Percentiles rank a stretch among this genome's conserved stretches.
These are phyloP conservation scores for Telopea speciosissima DNA, from an alignment of 177 flowering plant species.

Conservation along the genomic window DNA sequence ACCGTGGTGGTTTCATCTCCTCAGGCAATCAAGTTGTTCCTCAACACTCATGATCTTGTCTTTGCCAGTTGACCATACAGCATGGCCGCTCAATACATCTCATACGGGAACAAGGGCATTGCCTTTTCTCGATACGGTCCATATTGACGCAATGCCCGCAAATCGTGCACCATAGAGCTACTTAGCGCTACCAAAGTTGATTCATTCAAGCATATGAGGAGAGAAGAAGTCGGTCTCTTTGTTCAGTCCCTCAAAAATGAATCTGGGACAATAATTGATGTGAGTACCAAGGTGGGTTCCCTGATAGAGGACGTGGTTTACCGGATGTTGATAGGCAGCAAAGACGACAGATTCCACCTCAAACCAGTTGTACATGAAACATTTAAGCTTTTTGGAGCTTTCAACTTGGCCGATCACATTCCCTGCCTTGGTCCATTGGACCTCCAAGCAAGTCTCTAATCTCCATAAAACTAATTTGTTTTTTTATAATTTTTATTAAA, in stretches of 20 bases:
- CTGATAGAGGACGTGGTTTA: not conserved
- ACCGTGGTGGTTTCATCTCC: conserved; percentile 37
- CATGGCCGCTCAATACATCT: conserved; percentile 11
- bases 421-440: not conserved
- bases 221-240: too few relatives aligned
- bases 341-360: not conserved
- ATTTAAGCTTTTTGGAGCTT: not conserved
- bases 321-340: not conserved
- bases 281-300: not conserved
- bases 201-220: not conserved
- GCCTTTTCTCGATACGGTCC: conserved; percentile 27
- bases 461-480: too few relatives aligned
- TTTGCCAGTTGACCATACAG: conserved; percentile 34
- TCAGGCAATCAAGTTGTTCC: conserved; percentile 31
- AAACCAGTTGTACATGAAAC: not conserved
- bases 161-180: conserved; percentile 33
- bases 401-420: not conserved
- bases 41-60: conserved; percentile 37
- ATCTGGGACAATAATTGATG: too few relatives aligned
- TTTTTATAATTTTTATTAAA: too few relatives aligned
- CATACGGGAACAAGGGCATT: conserved; percentile 17
- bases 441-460: not conserved
- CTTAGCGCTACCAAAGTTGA: conserved; percentile 13
- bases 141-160: conserved; percentile 41
- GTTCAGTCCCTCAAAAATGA: too few relatives aligned